Evolutionary conservation across 1,284 basidiomycete species (phyloP), one percentile per base, ranked within the genome.

Genomic region (Rugosomyces carneus): DNA sequence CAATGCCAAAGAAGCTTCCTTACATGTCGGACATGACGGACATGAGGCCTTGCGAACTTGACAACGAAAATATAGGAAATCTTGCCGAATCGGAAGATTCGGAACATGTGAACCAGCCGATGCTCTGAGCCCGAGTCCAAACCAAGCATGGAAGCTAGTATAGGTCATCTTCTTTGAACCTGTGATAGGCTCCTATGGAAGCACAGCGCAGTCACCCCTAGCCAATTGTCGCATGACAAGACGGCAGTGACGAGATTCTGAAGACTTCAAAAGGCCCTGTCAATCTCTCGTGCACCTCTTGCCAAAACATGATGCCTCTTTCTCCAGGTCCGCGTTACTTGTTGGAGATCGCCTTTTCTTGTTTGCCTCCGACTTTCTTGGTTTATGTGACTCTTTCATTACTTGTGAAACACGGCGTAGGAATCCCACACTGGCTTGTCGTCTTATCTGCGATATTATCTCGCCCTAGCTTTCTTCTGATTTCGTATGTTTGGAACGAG

Each of bases 391-490:
- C 49, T 10, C 29, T 51, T 10, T 42, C 31, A 2, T 10, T 46
- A 5, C 18, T 48, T 11, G 38, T 38, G 15, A 42, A 31, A 40
- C 37, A 24, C 6, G 52, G 42, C 6, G 13, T 47, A n/a, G 26
- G 37, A 16, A 37, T 57, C 11, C 53, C 61, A 4, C 29, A 46
- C 8, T 59, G 57, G 57, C 34, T 56, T 1, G 36, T 60, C 2
- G 35, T 58, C 11, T 21, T 55, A 16, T 55, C 53, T 2, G 53
- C 48, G 26, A 11, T 60, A 9, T 46, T 47, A 18, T 44, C 37
- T 34, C 45, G 49, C 7, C 45, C 62, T 1, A 56, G 57, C 15
- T 54, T 61, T 4, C 57, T 64, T 1, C 19, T 56, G 6, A 26
- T 50, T 8, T 45, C 59, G 1, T 51, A 55, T 15, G 11, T 59